phyloP scores from a whole-genome alignment of 345 rosid species.

The Rhizophora apiculata region DNA sequence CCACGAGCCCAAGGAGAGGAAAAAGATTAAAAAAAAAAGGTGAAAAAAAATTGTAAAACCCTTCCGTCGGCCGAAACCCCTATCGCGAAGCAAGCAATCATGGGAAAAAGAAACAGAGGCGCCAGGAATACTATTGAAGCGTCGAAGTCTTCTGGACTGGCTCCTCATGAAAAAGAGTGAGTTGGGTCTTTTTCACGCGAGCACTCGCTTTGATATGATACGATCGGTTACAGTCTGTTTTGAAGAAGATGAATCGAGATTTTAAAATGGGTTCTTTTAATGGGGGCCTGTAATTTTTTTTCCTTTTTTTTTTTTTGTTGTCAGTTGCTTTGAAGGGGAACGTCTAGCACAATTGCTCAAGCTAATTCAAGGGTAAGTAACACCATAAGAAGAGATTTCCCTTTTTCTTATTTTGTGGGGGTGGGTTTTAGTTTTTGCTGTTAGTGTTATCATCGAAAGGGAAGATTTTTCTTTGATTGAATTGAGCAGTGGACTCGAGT shows the following conservation, averaged over 20 bases:
- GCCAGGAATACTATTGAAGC: background rate
- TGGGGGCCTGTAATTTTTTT: background rate
- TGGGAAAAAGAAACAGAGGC: slow-evolving; percentile 16
- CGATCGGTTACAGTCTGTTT: background rate
- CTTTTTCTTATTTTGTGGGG: background rate
- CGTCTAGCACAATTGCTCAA: slow-evolving; percentile 48
- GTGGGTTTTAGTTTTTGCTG: background rate
- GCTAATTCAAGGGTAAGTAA: slow-evolving; percentile 44
- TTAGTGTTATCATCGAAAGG: background rate
- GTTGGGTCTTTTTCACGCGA: background rate
- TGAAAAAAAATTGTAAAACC: background rate
- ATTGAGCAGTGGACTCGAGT: slow-evolving; percentile 43
- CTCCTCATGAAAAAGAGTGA: slow-evolving; percentile 25
- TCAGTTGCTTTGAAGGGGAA: slow-evolving; percentile 56
- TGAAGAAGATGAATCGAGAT: too few relatives aligned
- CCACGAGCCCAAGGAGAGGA: too few relatives aligned
- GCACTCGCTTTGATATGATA: background rate
- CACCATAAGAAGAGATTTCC: background rate
- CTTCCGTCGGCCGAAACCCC: background rate
- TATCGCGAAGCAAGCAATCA: background rate
- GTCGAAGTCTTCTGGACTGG: slow-evolving; percentile 8
- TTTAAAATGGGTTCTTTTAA: background rate
- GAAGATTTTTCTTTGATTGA: background rate
- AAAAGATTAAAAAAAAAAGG: background rate
- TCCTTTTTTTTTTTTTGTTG: background rate